Evolutionary conservation across 768 basidiomycete species (phyloP).

Genomic region (Lenzites betulinus): DNA sequence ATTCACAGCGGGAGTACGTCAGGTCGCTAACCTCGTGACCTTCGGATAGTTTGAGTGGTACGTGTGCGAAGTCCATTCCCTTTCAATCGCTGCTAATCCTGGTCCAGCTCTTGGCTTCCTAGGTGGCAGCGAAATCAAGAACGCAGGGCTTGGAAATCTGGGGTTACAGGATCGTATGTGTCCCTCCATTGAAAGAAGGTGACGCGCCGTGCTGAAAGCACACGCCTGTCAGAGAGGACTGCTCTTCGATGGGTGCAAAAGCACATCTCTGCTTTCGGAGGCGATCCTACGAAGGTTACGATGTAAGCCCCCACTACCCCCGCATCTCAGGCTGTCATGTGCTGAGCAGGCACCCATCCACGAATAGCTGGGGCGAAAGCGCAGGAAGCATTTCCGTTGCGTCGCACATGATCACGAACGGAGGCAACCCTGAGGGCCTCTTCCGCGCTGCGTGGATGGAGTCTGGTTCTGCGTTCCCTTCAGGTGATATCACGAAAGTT

Average conservation of each 20-base stretch:
- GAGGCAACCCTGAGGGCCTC: conserved; percentile 25
- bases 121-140: conserved; percentile 40
- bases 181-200: neutral
- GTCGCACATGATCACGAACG: conserved; percentile 30
- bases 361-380: conserved; percentile 34
- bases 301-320: conserved; percentile 28
- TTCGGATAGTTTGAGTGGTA: neutral
- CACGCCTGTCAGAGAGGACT: conserved; percentile 21
- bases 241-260: conserved; percentile 45
- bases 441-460: conserved; percentile 42
- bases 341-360: neutral
- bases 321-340: neutral
- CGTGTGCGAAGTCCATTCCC: neutral
- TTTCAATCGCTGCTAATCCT: conserved; percentile 21
- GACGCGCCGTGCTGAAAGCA: neutral
- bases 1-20: neutral
- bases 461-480: conserved; percentile 8
- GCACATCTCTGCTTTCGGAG: conserved; percentile 44
- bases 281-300: conserved; percentile 46
- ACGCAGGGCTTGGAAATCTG: conserved; percentile 43
- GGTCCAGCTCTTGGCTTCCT: conserved; percentile 40
- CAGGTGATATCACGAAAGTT: conserved; percentile 14
- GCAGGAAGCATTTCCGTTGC: conserved; percentile 39
- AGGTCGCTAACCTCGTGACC: neutral
- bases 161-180: conserved; percentile 44